A percentile compares a stretch with the other conserved stretches of the same genome.
Evolutionary conservation across 495 filamentous ascomycete genomes (phyloP).

Genomic region (Talaromyces ruber): DNA sequence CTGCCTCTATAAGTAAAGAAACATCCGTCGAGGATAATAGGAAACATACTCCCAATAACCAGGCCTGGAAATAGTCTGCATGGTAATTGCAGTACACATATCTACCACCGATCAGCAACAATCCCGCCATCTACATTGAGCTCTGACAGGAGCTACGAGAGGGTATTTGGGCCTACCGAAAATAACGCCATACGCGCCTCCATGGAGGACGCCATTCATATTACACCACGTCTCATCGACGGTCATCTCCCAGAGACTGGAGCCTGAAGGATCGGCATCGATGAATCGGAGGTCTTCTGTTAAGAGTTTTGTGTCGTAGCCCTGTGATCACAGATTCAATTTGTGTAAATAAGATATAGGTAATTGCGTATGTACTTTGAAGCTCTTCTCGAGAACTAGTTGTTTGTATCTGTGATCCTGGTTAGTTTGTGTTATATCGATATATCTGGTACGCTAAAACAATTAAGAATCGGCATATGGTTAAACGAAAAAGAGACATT

Average conservation of each 20-base stretch:
- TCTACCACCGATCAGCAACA: conserved; percentile 11
- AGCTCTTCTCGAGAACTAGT: background rate
- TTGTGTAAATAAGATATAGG: background rate
- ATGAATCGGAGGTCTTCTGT: background rate
- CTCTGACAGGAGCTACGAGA: background rate
- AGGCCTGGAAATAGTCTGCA: conserved; percentile 27
- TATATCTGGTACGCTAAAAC: background rate
- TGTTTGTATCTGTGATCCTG: background rate
- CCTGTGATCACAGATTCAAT: background rate
- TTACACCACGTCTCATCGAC: conserved; percentile 6
- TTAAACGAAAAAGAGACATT: no score
- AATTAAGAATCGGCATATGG: background rate
- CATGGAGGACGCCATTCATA: conserved; percentile 25
- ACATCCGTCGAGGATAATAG: background rate
- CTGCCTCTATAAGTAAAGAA: background rate
- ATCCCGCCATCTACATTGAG: background rate
- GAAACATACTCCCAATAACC: conserved; percentile 32
- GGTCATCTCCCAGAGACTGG: background rate
- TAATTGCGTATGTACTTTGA: background rate
- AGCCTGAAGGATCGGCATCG: conserved; percentile 2
- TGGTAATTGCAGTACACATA: conserved; percentile 34
- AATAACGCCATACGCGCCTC: conserved; percentile 34
- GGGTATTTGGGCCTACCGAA: conserved; percentile 17
- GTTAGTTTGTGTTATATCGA: background rate
- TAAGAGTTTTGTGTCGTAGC: conserved; percentile 1